phyloP scores from a whole-genome alignment of 2,329 filamentous ascomycete genomes.

The Cladosporium sphaerospermum region DNA sequence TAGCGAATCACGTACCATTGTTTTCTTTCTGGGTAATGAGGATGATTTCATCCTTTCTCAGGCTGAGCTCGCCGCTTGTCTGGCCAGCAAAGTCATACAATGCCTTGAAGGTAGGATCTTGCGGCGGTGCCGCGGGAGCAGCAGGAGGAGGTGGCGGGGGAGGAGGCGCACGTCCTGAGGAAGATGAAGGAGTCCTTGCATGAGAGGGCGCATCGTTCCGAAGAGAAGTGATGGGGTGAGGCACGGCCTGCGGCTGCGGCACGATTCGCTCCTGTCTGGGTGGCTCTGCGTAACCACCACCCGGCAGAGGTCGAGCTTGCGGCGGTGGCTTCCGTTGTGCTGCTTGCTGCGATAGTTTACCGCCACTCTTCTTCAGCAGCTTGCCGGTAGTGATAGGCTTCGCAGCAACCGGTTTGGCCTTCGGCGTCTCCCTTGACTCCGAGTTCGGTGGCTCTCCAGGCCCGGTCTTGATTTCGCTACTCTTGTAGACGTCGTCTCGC shows the following conservation, averaged over 20 bases:
- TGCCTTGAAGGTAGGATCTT: conserved; percentile 78
- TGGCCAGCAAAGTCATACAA: conserved; percentile 88
- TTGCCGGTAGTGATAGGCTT: conserved; percentile 91
- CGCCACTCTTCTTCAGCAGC: conserved; percentile 70
- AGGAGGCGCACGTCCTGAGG: conserved; percentile 39
- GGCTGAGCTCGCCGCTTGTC: conserved; percentile 75
- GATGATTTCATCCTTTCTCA: conserved; percentile 73
- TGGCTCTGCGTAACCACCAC: conserved; percentile 14
- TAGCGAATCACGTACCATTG: conserved; percentile 65
- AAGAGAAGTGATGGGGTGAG: conserved; percentile 49
- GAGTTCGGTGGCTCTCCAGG: conserved; percentile 79
- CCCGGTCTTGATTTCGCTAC: conserved; percentile 78
- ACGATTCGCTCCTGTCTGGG: conserved; percentile 23
- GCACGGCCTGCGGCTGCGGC: conserved; percentile 27
- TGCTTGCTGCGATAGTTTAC: conserved; percentile 58
- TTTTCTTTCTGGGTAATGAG: conserved; percentile 90
- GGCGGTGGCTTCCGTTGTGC: conserved; percentile 44
- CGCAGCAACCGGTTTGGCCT: conserved; percentile 75
- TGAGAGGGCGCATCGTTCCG: conserved; percentile 39
- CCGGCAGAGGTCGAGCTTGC: conserved; percentile 35
- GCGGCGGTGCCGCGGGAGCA: conserved; percentile 52
- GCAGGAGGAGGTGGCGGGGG: conserved; percentile 58
- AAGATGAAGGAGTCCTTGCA: conserved; percentile 32
- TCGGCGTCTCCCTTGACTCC: conserved; percentile 75
- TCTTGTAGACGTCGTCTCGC: conserved; percentile 84